phyloP scores from a whole-genome alignment of 805 yeast genomes.

The Pichia thaimueangensis region DNA sequence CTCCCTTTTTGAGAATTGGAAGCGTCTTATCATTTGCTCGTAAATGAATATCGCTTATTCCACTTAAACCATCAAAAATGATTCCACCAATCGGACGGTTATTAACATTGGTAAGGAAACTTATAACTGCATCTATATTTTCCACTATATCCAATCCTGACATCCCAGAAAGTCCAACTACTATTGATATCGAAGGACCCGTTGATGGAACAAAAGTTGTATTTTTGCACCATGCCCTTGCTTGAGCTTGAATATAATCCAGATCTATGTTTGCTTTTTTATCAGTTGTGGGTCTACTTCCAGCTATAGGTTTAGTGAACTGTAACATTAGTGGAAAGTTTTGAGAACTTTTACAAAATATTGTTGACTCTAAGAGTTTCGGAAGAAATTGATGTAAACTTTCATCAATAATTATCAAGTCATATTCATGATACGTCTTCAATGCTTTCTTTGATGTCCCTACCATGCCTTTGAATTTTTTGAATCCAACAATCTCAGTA shows the following conservation, averaged over 20 bases:
- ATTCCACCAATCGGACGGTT: slow-evolving; percentile 56
- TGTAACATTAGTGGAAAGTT: slow-evolving; percentile 65
- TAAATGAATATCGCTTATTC: slow-evolving; percentile 46
- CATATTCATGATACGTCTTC: slow-evolving; percentile 53
- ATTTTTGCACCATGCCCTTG: slow-evolving; percentile 56
- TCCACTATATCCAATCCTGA: slow-evolving; percentile 36
- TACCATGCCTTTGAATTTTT: slow-evolving; percentile 44
- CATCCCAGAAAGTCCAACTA: slow-evolving; percentile 52
- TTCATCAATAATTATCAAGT: slow-evolving; percentile 62
- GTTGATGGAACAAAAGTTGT: slow-evolving; percentile 53
- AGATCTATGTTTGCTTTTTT: slow-evolving; percentile 53
- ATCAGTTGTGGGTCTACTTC: slow-evolving; percentile 26
- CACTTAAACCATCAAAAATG: slow-evolving; percentile 36
- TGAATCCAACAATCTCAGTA: slow-evolving; percentile 53
- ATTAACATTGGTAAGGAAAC: slow-evolving; percentile 40
- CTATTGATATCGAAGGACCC: slow-evolving; percentile 56
- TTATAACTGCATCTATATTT: slow-evolving; percentile 46
- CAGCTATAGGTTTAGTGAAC: slow-evolving; percentile 41
- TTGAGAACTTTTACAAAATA: slow-evolving; percentile 57
- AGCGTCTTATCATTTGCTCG: slow-evolving; percentile 29
- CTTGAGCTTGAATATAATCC: slow-evolving; percentile 54
- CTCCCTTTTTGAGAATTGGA: slow-evolving; percentile 7
- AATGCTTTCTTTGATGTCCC: slow-evolving; percentile 39
- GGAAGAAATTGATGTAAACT: slow-evolving; percentile 60
- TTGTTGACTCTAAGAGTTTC: slow-evolving; percentile 44